Conservation (phyloP, 352 stramenopile genomes). For the Phytophthora hibernalis region DNA sequence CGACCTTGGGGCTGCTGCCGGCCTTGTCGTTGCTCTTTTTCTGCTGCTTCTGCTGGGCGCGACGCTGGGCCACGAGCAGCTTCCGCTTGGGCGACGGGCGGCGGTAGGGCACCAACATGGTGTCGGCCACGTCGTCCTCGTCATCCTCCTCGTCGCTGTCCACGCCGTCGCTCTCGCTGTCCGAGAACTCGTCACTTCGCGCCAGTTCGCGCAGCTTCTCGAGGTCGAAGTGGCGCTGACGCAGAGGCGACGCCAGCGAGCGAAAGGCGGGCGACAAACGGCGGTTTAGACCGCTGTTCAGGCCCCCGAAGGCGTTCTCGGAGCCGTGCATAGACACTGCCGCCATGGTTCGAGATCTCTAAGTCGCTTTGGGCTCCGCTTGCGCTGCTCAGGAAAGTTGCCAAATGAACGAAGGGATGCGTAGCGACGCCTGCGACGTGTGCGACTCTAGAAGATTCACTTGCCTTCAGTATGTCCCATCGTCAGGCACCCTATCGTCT, state of each 20-base stretch:
- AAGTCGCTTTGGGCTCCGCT: conserved; percentile 10
- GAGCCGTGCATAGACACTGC: conserved; percentile 65
- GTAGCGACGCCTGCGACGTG: conserved; percentile 24
- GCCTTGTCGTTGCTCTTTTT: conserved; percentile 40
- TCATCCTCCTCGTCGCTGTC: conserved; percentile 65
- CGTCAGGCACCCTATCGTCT: conserved; percentile 17
- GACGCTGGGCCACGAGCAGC: conserved; percentile 22
- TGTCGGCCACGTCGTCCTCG: conserved; percentile 55
- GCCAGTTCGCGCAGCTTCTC: conserved; percentile 76
- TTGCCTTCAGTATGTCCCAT: conserved; percentile 26
- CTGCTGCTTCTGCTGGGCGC: conserved; percentile 33
- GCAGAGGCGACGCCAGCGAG: conserved; percentile 52
- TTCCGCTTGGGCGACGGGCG: conserved; percentile 43
- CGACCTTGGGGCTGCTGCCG: conserved; percentile 60
- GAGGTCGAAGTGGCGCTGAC: conserved; percentile 58
- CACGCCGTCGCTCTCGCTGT: conserved; percentile 82
- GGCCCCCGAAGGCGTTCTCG: conserved; percentile 56
- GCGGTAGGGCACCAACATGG: conserved; percentile 62
- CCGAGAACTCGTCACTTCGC: conserved; percentile 82
- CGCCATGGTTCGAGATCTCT: conserved; percentile 43
- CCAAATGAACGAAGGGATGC: conserved; percentile 19
- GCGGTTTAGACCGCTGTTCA: conserved; percentile 40
- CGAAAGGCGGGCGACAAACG: conserved; percentile 69
- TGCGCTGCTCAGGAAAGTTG: conserved; percentile 35
- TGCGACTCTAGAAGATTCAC: conserved; percentile 40